Evolutionary conservation across 495 filamentous ascomycete genomes (phyloP).

Genomic region (Penicillium fimorum): DNA sequence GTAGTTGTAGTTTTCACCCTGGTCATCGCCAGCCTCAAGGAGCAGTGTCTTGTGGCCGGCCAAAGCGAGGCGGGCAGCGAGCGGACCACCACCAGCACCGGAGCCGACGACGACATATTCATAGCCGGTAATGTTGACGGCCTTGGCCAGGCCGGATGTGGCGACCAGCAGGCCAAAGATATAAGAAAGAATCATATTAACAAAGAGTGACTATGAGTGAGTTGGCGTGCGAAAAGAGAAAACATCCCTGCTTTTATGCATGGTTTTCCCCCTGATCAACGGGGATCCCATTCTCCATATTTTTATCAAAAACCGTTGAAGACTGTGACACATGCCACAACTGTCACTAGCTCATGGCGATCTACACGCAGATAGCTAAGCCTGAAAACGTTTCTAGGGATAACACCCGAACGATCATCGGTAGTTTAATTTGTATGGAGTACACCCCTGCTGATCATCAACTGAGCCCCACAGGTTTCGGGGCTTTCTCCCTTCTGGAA

Average conservation of each 20-base stretch:
- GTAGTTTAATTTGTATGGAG: background rate
- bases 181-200: constrained; percentile 3
- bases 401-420: constrained; percentile 1
- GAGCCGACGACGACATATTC: constrained; percentile 68
- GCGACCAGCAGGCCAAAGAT: background rate
- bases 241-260: background rate
- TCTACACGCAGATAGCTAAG: background rate
- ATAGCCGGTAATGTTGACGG: constrained; percentile 43
- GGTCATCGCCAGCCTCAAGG: constrained; percentile 64
- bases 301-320: constrained; percentile 4
- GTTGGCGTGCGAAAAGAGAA: background rate
- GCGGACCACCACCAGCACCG: constrained; percentile 64
- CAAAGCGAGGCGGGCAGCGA: constrained; percentile 60
- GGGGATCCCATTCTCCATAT: background rate
- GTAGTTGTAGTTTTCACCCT: constrained; percentile 42
- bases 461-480: background rate
- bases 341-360: background rate
- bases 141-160: constrained; percentile 18
- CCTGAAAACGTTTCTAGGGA: background rate
- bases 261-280: background rate
- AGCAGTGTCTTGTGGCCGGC: constrained; percentile 61
- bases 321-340: background rate
- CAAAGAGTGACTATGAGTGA: constrained; percentile 5
- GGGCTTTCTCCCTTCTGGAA: background rate
- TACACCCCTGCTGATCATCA: background rate